Evolutionary conservation across 148 eudicot species (phyloP).

Genomic region (Chenopodium formosanum): DNA sequence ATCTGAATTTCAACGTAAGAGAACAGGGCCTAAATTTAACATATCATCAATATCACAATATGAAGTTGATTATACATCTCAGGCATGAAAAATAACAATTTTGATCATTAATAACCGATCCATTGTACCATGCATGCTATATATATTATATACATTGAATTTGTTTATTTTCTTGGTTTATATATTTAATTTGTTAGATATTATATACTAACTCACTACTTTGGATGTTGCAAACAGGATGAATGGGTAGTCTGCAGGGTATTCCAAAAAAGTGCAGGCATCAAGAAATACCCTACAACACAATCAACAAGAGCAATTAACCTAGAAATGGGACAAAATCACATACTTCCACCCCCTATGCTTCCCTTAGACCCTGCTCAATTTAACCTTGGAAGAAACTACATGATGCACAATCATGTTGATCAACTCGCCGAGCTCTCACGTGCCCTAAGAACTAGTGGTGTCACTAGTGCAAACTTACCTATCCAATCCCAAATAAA

Average conservation of each 20-base stretch:
- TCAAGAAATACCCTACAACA: slow-evolving; percentile 63
- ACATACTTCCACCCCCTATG: slow-evolving; percentile 41
- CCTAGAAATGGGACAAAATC: slow-evolving; percentile 41
- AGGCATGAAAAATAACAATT: no score
- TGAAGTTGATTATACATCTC: no score
- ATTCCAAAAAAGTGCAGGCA: slow-evolving; percentile 77
- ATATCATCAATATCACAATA: no score
- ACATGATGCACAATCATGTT: slow-evolving; percentile 47
- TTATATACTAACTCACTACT: background rate
- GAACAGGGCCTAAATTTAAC: no score
- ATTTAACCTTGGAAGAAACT: slow-evolving; percentile 45
- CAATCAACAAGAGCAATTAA: slow-evolving; percentile 53
- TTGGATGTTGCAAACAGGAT: slow-evolving; percentile 44
- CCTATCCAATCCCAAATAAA: slow-evolving; percentile 45
- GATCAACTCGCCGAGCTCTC: slow-evolving; percentile 46
- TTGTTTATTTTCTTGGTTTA: no score
- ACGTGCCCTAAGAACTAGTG: slow-evolving; percentile 42
- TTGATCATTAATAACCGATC: no score
- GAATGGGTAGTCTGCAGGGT: slow-evolving; percentile 94
- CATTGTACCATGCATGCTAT: no score
- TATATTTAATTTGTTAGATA: no score
- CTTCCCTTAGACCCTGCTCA: slow-evolving; percentile 45
- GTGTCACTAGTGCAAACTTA: slow-evolving; percentile 32
- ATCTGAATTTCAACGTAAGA: no score
- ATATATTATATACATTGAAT: no score